phyloP scores from a whole-genome alignment of 2,329 filamentous ascomycete genomes.

The Nannizziopsis arthrosporioides region DNA sequence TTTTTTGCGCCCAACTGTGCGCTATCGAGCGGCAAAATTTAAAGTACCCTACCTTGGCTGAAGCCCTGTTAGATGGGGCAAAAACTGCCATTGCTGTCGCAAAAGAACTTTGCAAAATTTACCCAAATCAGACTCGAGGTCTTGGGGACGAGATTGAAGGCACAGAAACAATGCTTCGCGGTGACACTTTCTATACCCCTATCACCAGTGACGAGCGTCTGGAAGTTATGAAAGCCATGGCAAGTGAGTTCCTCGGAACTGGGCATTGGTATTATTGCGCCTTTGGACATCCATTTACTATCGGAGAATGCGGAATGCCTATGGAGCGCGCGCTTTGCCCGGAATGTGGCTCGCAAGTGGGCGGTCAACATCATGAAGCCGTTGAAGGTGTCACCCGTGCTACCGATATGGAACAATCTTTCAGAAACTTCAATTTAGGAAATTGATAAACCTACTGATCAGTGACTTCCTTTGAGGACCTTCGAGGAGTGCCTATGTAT shows the following conservation, averaged over 20 bases:
- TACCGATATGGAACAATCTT: slow-evolving; percentile 6
- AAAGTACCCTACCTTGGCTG: neutral
- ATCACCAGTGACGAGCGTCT: slow-evolving; percentile 44
- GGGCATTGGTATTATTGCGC: slow-evolving; percentile 35
- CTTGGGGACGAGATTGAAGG: slow-evolving; percentile 39
- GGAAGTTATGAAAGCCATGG: slow-evolving; percentile 43
- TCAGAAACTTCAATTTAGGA: too few relatives aligned
- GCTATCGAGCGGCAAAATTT: slow-evolving; percentile 28
- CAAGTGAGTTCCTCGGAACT: slow-evolving; percentile 37
- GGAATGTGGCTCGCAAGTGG: slow-evolving; percentile 48
- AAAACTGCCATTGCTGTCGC: neutral
- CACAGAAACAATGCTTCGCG: slow-evolving; percentile 37
- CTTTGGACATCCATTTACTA: slow-evolving; percentile 42
- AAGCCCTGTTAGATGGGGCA: neutral
- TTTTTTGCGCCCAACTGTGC: slow-evolving; percentile 41
- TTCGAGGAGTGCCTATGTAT: too few relatives aligned
- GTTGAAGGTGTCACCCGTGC: slow-evolving; percentile 39
- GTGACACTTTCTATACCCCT: slow-evolving; percentile 38
- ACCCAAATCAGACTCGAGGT: slow-evolving; percentile 22
- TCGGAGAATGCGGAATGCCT: slow-evolving; percentile 56
- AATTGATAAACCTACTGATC: too few relatives aligned
- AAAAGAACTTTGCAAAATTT: neutral
- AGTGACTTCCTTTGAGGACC: too few relatives aligned
- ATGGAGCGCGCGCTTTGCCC: slow-evolving; percentile 52
- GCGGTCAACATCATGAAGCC: slow-evolving; percentile 43